Percentiles rank a stretch among this genome's conserved stretches.
Conservation (phyloP, 208 protist genomes). For the Crithidia thermophila region DNA sequence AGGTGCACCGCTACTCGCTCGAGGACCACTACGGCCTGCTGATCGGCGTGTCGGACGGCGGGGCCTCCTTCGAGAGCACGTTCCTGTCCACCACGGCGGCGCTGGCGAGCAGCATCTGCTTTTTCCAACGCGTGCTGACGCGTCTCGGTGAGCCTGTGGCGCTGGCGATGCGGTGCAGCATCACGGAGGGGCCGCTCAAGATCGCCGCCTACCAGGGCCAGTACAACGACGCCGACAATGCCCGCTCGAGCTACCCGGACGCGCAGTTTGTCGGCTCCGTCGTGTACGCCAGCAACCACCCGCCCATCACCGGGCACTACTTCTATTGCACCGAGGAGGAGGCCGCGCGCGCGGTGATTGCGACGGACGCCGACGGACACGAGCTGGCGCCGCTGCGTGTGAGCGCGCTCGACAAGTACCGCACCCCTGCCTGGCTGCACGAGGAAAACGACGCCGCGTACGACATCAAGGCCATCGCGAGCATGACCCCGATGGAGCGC, state of each 20-base stretch:
- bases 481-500: neutral
- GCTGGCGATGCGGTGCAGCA: constrained; percentile 55
- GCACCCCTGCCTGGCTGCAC: constrained; percentile 29
- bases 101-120: constrained; percentile 78
- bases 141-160: constrained; percentile 70
- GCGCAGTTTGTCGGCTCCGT: constrained; percentile 74
- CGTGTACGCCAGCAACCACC: constrained; percentile 71
- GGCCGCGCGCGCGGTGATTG: constrained; percentile 9
- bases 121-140: constrained; percentile 79
- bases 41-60: constrained; percentile 63
- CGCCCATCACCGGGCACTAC: constrained; percentile 45
- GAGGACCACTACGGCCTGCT: constrained; percentile 84
- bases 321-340: constrained; percentile 37
- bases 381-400: neutral
- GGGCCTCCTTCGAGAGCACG: constrained; percentile 70
- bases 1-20: constrained; percentile 87
- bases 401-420: constrained; percentile 30
- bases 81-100: constrained; percentile 79
- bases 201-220: constrained; percentile 82
- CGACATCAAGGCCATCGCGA: constrained; percentile 10
- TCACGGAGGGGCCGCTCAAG: constrained; percentile 66
- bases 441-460: constrained; percentile 28
- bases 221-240: constrained; percentile 87
- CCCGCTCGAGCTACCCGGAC: constrained; percentile 75
- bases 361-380: neutral